Evolutionary conservation across 345 rosid genomes (phyloP), one percentile per base, ranked within the genome.

Genomic region (Lepidium aucheri): DNA sequence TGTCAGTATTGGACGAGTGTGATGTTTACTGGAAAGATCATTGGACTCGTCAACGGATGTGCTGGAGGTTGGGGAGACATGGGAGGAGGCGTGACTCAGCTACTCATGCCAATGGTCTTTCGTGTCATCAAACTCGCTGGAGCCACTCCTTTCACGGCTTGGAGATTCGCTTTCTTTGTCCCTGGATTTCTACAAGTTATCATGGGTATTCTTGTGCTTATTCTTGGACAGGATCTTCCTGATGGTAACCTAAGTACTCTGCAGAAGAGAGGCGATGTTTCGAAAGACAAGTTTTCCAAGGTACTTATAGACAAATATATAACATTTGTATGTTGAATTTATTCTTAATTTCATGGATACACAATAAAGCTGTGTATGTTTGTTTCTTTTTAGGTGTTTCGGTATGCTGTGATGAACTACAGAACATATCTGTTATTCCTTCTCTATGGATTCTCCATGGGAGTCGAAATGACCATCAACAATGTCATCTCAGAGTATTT

Each of bases 11-110:
- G 96, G 96, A 89, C 86, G 74, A 86, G 86, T 60, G 84, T 86
- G 1, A 86, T 86, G 96, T 89, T 89, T 63, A 89, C 83, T 38
- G 79, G 89, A 62, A 82, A 81, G 80, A 86, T 89, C 58, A 83
- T 86, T 4, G 96, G 96, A 3, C 82, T 82, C 1, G 96, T 80
- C 16, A 89, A 89, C 8, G 93, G 96, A 32, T 84, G 87, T 0
- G 89, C 96, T 0, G 90, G 87, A 3, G 93, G 91, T 1, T 89
- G 96, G 96, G 96, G 96, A 1, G 86, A 85, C 57, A 83, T 86
- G 93, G 93, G 96, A 0, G 93, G 96, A 4, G 93, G 93, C 1
- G 87, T 84, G 20, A 89, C 96, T 56, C 96, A 86, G 73, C 78
- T 89, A 0, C n/a, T 86, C 52, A 89, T 89, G 93, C 96, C 96